Percentiles rank a stretch among this genome's conserved stretches.
Evolutionary conservation across 108 stramenopile species (phyloP).

Genomic region (Discostella pseudostelligera): DNA sequence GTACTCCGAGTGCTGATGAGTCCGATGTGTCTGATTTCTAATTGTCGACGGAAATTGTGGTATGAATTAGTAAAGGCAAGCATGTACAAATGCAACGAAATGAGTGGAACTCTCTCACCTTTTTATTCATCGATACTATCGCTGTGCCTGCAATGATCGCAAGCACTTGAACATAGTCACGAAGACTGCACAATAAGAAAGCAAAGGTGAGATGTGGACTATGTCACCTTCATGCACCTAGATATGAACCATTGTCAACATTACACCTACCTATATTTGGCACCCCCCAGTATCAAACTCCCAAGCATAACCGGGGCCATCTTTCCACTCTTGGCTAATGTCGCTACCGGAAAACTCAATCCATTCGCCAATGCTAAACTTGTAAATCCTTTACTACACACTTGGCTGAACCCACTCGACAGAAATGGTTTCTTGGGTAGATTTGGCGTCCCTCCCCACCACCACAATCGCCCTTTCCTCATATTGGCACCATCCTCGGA

Average conservation of each 20-base stretch:
- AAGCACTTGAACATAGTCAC: slow-evolving; percentile 62
- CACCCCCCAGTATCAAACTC: slow-evolving; percentile 58
- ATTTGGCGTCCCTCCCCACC: slow-evolving; percentile 44
- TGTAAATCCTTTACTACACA: slow-evolving; percentile 70
- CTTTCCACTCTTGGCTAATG: slow-evolving; percentile 89
- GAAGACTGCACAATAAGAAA: slow-evolving; percentile 16
- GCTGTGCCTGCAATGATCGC: slow-evolving; percentile 76
- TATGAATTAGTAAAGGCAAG: slow-evolving; percentile 2
- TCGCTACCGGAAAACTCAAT: slow-evolving; percentile 84
- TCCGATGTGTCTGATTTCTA: slow-evolving; percentile 34
- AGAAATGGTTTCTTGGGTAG: slow-evolving; percentile 55
- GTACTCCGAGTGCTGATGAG: slow-evolving; percentile 50
- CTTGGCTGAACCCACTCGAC: slow-evolving; percentile 61
- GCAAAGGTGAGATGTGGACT: background rate
- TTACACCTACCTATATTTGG: slow-evolving; percentile 41
- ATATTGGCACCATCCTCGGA: background rate
- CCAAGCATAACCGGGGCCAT: slow-evolving; percentile 91
- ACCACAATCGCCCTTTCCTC: background rate
- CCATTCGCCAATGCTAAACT: slow-evolving; percentile 63
- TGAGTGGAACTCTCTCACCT: slow-evolving; percentile 21
- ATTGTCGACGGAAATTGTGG: background rate
- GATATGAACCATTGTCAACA: background rate
- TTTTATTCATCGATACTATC: slow-evolving; percentile 65
- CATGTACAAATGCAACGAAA: background rate
- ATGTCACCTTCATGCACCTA: background rate